Evolutionary conservation across 2,329 filamentous ascomycete species (phyloP).

Genomic region (Penicillium sp.): DNA sequence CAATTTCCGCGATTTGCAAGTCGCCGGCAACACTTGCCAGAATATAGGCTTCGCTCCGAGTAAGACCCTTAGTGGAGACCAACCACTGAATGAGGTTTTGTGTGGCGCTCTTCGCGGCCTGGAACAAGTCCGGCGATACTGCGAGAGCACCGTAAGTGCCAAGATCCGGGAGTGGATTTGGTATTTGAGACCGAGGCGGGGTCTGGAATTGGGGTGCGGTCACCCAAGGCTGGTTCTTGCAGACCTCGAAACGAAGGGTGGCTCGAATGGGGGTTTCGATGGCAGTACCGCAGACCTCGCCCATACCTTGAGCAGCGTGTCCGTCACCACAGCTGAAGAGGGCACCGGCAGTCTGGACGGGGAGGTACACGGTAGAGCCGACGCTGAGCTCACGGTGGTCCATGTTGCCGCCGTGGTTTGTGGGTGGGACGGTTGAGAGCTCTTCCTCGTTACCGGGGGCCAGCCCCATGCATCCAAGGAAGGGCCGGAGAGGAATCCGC

Average conservation of each 20-base stretch:
- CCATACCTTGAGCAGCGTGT: slow-evolving; percentile 56
- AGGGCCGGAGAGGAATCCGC: slow-evolving; percentile 51
- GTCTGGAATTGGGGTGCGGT: slow-evolving; percentile 52
- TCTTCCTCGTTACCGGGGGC: slow-evolving; percentile 48
- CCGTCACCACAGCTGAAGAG: slow-evolving; percentile 57
- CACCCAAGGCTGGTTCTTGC: slow-evolving; percentile 49
- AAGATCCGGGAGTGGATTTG: slow-evolving; percentile 29
- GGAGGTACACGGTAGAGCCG: slow-evolving; percentile 51
- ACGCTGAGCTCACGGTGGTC: slow-evolving; percentile 53
- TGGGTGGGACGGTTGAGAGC: slow-evolving; percentile 53
- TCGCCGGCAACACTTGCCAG: slow-evolving; percentile 52
- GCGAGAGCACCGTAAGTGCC: slow-evolving; percentile 51
- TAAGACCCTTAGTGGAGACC: slow-evolving; percentile 47
- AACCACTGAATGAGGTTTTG: slow-evolving; percentile 53
- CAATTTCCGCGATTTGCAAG: slow-evolving; percentile 53
- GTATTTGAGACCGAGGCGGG: slow-evolving; percentile 24
- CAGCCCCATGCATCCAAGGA: slow-evolving; percentile 55
- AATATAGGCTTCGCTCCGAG: slow-evolving; percentile 53
- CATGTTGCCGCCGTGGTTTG: slow-evolving; percentile 55
- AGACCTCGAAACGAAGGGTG: slow-evolving; percentile 49
- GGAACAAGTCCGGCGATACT: slow-evolving; percentile 48
- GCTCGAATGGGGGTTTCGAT: slow-evolving; percentile 56
- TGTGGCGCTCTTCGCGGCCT: slow-evolving; percentile 52
- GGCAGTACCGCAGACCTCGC: slow-evolving; percentile 57
- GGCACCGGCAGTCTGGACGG: slow-evolving; percentile 51